phyloP scores from a whole-genome alignment of 176 grass and related monocot genomes.

The Areca catechu region DNA sequence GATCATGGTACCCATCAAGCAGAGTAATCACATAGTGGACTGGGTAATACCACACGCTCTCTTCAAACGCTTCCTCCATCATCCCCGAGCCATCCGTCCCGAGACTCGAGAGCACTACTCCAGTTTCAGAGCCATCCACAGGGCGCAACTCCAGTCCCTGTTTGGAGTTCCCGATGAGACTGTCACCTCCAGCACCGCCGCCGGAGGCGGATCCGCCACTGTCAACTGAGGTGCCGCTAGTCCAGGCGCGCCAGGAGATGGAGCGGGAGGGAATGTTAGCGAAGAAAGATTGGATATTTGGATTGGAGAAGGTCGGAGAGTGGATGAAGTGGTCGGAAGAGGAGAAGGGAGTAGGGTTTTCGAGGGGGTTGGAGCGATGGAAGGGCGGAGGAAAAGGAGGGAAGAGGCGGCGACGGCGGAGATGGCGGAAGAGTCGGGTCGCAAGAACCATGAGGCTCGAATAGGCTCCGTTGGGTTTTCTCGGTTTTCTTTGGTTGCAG shows the following conservation, averaged over 20 bases:
- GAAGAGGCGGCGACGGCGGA: constrained; percentile 15
- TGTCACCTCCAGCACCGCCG: neutral
- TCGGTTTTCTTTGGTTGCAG: no score
- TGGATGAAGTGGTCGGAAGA: neutral
- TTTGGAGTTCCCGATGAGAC: neutral
- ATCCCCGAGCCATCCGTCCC: constrained; percentile 1
- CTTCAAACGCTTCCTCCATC: constrained; percentile 24
- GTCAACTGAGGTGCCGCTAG: neutral
- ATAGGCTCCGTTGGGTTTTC: no score
- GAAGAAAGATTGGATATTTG: constrained; percentile 17
- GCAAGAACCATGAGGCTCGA: constrained; percentile 22
- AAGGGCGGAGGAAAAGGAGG: constrained; percentile 8
- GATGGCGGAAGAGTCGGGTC: constrained; percentile 28
- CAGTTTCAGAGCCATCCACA: neutral
- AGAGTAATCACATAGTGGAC: constrained; percentile 13
- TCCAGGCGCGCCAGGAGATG: constrained; percentile 56
- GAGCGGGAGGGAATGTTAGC: constrained; percentile 20
- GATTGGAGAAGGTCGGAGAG: neutral
- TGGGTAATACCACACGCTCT: constrained; percentile 25
- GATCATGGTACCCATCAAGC: constrained; percentile 52
- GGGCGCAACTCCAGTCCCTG: neutral
- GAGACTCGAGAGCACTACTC: constrained; percentile 13
- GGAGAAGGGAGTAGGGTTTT: neutral
- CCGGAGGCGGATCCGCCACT: neutral
- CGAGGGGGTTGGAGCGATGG: neutral